These are phyloP conservation scores for Eucalyptus brandiana DNA, from an alignment of 345 rosid genomes.

Conservation along the genomic window DNA sequence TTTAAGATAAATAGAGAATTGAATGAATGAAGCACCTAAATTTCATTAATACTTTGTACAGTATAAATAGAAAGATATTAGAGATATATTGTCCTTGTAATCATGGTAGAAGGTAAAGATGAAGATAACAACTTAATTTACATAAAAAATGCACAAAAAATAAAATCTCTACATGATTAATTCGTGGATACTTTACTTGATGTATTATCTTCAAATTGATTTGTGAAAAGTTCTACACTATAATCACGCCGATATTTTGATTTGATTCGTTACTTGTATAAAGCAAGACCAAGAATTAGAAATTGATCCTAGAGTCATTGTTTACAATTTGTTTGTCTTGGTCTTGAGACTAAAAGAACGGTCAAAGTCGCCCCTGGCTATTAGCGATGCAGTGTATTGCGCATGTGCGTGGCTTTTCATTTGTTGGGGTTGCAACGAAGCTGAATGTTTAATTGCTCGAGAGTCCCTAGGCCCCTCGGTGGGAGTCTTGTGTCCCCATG, in stretches of 20 bases:
- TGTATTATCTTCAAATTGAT: too few relatives aligned
- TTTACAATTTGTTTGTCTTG: not conserved
- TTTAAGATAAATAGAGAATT: not conserved
- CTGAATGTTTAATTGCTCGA: not conserved
- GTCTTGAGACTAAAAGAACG: not conserved
- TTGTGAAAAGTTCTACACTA: not conserved
- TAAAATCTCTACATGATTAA: too few relatives aligned
- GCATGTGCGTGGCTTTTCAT: not conserved
- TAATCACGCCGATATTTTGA: fast-evolving
- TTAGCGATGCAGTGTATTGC: not conserved
- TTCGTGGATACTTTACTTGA: too few relatives aligned
- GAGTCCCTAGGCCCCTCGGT: not conserved
- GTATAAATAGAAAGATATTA: not conserved
- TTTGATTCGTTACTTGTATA: not conserved
- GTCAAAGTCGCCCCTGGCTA: not conserved
- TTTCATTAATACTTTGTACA: not conserved
- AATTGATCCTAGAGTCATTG: not conserved
- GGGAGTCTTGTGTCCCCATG: too few relatives aligned
- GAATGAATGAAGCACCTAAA: not conserved
- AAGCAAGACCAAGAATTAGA: too few relatives aligned
- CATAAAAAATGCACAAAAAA: too few relatives aligned
- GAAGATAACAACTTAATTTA: too few relatives aligned
- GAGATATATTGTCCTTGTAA: not conserved
- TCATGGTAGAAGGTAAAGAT: not conserved
- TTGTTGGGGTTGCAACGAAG: not conserved